Conservation (phyloP, 768 basidiomycete species). For the Guyanaporus albipodus region DNA sequence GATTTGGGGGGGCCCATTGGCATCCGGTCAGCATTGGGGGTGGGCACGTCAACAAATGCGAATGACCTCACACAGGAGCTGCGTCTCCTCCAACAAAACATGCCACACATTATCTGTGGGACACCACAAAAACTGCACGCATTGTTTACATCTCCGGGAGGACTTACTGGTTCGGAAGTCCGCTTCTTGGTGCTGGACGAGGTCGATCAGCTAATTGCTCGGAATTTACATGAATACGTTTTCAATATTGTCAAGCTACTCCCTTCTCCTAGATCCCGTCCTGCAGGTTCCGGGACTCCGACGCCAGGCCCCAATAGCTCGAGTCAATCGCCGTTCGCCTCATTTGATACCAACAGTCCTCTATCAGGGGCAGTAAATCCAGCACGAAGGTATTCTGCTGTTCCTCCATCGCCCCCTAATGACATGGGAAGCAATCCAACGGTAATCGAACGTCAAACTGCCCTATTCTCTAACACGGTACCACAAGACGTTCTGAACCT, state of each 20-base stretch:
- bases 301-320: constrained; percentile 29
- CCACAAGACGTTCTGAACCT: constrained; percentile 97
- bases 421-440: constrained; percentile 32
- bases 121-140: constrained; percentile 96
- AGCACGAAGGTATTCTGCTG: constrained; percentile 58
- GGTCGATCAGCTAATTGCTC: constrained; percentile 95
- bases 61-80: constrained; percentile 70
- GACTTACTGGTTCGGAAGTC: constrained; percentile 77
- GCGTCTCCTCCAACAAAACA: constrained; percentile 81
- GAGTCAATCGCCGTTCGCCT: constrained; percentile 43
- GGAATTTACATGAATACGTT: constrained; percentile 94
- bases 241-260: constrained; percentile 89
- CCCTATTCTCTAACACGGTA: constrained; percentile 96
- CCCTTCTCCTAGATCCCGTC: constrained; percentile 79
- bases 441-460: constrained; percentile 78
- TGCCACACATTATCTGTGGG: constrained; percentile 94
- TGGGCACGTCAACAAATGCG: constrained; percentile 66
- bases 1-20: constrained; percentile 93
- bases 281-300: constrained; percentile 35
- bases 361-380: constrained; percentile 33
- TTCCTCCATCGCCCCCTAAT: constrained; percentile 45
- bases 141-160: constrained; percentile 77
- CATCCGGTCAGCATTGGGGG: constrained; percentile 83
- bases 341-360: constrained; percentile 42
- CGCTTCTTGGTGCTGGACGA: constrained; percentile 95